Conservation (phyloP, 1,284 basidiomycete species). For the Marasmius tenuissimus region DNA sequence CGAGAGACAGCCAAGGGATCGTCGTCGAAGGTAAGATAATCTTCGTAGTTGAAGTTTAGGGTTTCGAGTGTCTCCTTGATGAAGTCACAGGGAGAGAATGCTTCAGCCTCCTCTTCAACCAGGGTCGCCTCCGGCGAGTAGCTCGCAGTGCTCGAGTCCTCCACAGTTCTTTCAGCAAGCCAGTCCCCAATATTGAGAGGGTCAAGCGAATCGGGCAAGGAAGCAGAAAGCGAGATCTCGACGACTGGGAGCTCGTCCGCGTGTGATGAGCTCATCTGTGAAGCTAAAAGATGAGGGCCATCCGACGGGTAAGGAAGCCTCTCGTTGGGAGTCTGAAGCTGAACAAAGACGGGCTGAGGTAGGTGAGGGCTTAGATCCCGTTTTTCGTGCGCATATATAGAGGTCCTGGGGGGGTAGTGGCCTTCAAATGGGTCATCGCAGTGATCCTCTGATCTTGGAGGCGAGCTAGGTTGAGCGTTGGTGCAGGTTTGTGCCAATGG, state of each 20-base stretch:
- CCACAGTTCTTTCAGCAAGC: not conserved
- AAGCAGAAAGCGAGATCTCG: not conserved
- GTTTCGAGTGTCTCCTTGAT: slow-evolving; percentile 9
- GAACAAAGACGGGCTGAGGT: not conserved
- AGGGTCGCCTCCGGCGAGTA: not conserved
- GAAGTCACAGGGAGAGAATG: slow-evolving; percentile 8
- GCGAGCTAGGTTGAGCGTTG: not conserved
- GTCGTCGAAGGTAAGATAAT: not conserved
- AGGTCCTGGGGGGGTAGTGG: not conserved
- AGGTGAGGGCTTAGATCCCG: not conserved
- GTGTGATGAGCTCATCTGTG: not conserved
- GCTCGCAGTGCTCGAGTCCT: not conserved
- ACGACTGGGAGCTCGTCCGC: not conserved
- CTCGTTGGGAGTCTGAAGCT: no score
- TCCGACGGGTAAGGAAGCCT: not conserved
- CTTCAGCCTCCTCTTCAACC: not conserved
- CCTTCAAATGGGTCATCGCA: not conserved
- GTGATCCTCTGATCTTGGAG: not conserved
- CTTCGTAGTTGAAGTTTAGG: not conserved
- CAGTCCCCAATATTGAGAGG: not conserved
- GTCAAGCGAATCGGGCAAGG: not conserved
- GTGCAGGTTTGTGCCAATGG: not conserved
- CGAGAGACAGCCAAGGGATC: not conserved
- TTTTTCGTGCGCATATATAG: not conserved
- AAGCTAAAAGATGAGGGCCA: not conserved